Conservation (phyloP, 352 stramenopile genomes). For the Phytophthora ohioensis region DNA sequence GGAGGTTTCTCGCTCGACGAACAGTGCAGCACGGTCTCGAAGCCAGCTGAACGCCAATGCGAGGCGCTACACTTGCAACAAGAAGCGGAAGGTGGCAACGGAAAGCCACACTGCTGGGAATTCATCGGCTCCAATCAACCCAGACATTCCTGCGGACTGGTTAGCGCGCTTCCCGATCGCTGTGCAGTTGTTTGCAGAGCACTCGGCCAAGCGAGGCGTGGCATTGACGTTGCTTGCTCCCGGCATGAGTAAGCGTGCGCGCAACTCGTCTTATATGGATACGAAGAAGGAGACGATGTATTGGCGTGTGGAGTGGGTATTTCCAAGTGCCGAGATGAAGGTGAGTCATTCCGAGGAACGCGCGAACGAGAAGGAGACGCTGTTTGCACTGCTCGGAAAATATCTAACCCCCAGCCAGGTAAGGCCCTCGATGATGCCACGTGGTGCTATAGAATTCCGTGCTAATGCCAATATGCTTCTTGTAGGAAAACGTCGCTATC, state of each 20-base stretch:
- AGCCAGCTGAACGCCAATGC: constrained; percentile 51
- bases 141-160: constrained; percentile 76
- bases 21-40: constrained; percentile 52
- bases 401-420: constrained; percentile 72
- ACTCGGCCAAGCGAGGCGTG: constrained; percentile 74
- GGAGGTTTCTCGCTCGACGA: constrained; percentile 69
- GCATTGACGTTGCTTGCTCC: constrained; percentile 74
- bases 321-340: constrained; percentile 57
- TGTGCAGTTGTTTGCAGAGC: constrained; percentile 74
- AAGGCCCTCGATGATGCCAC: constrained; percentile 17
- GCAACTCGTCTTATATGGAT: constrained; percentile 84
- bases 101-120: neutral
- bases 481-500: constrained; percentile 74
- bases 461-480: constrained; percentile 1
- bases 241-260: constrained; percentile 81
- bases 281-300: constrained; percentile 65
- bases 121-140: constrained; percentile 47
- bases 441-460: neutral
- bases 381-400: constrained; percentile 64
- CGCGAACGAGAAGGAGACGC: constrained; percentile 61
- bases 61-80: constrained; percentile 38
- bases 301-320: constrained; percentile 85
- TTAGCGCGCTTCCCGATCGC: constrained; percentile 73
- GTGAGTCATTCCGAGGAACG: constrained; percentile 62
- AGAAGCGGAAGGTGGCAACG: constrained; percentile 43